A percentile compares a stretch with the other conserved stretches of the same genome.
phyloP scores from a whole-genome alignment of 2,329 filamentous ascomycete genomes.

The Cladosporium halotolerans region DNA sequence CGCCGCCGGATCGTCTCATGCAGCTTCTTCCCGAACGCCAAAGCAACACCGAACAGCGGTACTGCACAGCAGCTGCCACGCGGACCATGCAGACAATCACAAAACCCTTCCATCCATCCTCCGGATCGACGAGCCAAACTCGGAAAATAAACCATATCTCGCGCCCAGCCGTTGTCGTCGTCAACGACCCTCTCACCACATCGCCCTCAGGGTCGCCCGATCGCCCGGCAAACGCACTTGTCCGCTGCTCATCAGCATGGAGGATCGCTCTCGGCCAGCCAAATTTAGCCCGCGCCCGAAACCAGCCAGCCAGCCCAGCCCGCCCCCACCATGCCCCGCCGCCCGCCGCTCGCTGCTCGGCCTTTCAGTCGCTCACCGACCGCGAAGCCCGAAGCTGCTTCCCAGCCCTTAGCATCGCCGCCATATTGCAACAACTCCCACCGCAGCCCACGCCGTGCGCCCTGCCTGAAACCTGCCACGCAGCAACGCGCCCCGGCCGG shows the following conservation, averaged over 20 bases:
- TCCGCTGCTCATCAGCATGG: neutral
- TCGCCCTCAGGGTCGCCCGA: neutral
- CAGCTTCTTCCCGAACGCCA: too few relatives aligned
- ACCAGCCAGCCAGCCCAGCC: neutral
- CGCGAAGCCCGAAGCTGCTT: conserved; percentile 2
- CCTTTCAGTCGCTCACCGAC: neutral
- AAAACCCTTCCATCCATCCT: neutral
- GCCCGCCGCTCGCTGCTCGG: neutral
- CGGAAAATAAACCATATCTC: conserved; percentile 9
- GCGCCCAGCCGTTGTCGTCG: neutral
- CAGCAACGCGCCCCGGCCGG: too few relatives aligned
- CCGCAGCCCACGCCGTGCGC: too few relatives aligned
- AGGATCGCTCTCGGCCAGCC: neutral
- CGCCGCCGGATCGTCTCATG: too few relatives aligned
- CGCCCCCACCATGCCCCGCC: conserved; percentile 1
- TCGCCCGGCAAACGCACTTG: neutral
- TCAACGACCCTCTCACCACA: neutral
- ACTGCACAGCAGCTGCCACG: too few relatives aligned
- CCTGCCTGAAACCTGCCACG: too few relatives aligned
- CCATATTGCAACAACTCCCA: neutral
- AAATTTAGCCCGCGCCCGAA: neutral
- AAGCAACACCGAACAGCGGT: too few relatives aligned
- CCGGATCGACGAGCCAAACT: conserved; percentile 8
- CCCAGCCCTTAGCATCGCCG: conserved; percentile 6
- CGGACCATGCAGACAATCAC: too few relatives aligned